Evolutionary conservation across 2,329 filamentous ascomycete genomes (phyloP), one percentile per base, ranked within the genome.

Genomic region (Aspergillus udagawae): DNA sequence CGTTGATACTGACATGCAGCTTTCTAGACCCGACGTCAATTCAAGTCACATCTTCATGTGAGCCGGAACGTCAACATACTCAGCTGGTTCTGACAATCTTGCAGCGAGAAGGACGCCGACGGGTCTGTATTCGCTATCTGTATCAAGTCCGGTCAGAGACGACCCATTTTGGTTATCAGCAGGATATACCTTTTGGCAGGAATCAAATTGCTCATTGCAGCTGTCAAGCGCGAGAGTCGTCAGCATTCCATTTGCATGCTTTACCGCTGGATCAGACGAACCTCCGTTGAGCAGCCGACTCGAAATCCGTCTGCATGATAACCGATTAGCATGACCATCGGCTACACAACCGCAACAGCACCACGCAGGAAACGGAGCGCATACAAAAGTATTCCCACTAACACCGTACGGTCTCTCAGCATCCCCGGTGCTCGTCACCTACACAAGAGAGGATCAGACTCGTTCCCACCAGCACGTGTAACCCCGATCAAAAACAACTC

Each of bases 301-400:
- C 29, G 50, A 62, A 62, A 51, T 63, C 59, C 25, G 64, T 49
- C 65, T 66, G 29, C 25, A 48, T 10, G 7, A 21, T 25, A 49
- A n/a, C 6, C 7, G 27, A 45, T 29, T 3, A 47, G 29, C 53
- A 51, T 32, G 32, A 55, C 21, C 25, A 42, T 44, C 38, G 49
- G 48, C 3, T 28, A 32, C 21, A 12, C 48, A 49, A 25, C 29
- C 14, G 25, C 25, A 17, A 17, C 55, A 38, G 9, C 3, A 20
- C 7, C 10, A 21, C 21, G 23, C 7, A 53, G 10, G 27, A 29
- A 29, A 9, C 3, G 6, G 6, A 38, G 59, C 56, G 59, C 56
- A 28, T 49, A 67, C 64, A 56, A 67, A 67, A 9, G 62, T 64
- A 55, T 67, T 54, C n/a, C 65, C 65, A 17, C 63, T 55, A 25